Percentiles rank a stretch among this genome's conserved stretches.
Conservation (phyloP, 306 rosid genomes). For the Castanopsis chinensis region DNA sequence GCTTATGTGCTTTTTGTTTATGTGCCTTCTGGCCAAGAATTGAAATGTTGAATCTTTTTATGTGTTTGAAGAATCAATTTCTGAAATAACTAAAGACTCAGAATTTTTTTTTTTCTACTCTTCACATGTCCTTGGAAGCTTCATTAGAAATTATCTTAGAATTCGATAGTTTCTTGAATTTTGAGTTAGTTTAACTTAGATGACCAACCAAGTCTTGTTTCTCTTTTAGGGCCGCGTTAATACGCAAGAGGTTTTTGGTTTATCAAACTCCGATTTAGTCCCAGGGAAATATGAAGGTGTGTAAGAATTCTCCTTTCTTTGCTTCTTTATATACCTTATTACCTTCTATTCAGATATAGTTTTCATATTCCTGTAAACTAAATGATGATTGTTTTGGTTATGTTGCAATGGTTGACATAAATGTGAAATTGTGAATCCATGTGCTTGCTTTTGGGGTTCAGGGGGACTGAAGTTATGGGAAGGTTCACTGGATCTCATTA, state of each 20-base stretch:
- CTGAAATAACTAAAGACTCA: neutral
- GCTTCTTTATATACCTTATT: neutral
- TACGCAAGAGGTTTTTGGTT: slow-evolving; percentile 75
- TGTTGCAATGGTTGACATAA: neutral
- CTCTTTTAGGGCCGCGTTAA: slow-evolving; percentile 68
- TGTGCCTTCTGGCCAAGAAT: neutral
- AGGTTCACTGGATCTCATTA: slow-evolving; percentile 82
- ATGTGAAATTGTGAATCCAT: neutral
- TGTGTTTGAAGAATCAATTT: neutral
- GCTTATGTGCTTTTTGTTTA: neutral
- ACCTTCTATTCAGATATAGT: neutral
- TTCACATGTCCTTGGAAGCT: neutral
- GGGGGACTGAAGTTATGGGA: slow-evolving; percentile 95
- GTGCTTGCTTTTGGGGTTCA: slow-evolving; percentile 27
- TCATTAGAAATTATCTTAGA: neutral
- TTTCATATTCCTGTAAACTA: neutral
- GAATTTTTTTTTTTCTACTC: neutral
- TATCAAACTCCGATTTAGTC: slow-evolving; percentile 88
- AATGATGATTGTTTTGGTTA: neutral
- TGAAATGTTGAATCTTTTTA: neutral
- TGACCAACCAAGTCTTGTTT: neutral
- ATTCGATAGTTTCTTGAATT: neutral
- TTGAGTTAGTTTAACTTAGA: neutral
- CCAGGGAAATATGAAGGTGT: slow-evolving; percentile 93
- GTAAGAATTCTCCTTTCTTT: slow-evolving; percentile 10